These are phyloP conservation scores for Smittium culicis DNA, from an alignment of 371 early-diverging fungal genomes.

Conservation along the genomic window DNA sequence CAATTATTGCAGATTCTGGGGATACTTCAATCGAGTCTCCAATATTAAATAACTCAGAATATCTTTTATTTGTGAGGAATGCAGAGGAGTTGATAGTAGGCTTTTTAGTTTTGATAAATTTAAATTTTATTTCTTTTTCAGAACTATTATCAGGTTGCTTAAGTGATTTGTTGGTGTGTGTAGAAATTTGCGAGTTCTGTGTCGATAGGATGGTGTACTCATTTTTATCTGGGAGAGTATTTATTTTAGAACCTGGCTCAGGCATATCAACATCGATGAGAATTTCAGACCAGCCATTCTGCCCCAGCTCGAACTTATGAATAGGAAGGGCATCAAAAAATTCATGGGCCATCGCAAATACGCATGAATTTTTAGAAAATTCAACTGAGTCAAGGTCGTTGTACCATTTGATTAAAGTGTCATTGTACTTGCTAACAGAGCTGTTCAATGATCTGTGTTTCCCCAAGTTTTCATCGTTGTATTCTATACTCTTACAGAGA, in stretches of 20 bases:
- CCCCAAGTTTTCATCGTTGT: too few species aligned
- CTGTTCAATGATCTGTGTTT: too few species aligned
- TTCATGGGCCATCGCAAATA: constrained; percentile 55
- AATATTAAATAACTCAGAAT: constrained; percentile 30
- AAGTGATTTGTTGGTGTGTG: neutral
- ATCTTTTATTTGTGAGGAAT: constrained; percentile 34
- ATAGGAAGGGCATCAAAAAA: constrained; percentile 94
- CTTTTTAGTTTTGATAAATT: constrained; percentile 52
- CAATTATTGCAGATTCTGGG: constrained; percentile 55
- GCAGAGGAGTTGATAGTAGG: constrained; percentile 50
- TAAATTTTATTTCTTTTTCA: constrained; percentile 39
- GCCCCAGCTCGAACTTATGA: constrained; percentile 56
- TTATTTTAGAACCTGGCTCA: too few species aligned
- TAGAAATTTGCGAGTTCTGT: neutral
- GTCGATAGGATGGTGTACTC: neutral
- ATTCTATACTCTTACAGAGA: too few species aligned
- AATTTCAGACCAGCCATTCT: constrained; percentile 76
- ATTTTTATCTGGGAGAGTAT: neutral
- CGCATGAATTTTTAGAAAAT: constrained; percentile 13
- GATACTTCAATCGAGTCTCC: constrained; percentile 75
- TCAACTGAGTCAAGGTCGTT: neutral
- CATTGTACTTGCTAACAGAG: neutral
- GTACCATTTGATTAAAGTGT: constrained; percentile 2
- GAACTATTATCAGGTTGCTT: neutral
- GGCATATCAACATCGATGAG: constrained; percentile 45